A percentile compares a stretch with the other conserved stretches of the same genome.
Evolutionary conservation across 2,329 filamentous ascomycete species (phyloP).

Genomic region (Emericellopsis cladophorae): DNA sequence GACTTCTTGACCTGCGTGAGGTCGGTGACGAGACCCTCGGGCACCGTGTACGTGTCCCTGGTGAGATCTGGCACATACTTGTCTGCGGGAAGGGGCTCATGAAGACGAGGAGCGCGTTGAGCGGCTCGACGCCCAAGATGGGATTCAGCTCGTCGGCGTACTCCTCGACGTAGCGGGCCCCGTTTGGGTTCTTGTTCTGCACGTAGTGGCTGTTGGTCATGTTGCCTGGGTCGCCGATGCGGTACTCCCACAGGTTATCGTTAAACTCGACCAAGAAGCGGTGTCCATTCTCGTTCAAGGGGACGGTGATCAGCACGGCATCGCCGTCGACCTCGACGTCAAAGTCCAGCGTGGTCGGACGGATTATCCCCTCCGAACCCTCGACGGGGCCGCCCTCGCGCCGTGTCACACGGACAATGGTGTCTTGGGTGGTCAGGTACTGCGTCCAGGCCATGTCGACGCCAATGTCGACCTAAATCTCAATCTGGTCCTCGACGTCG

Average conservation of each 20-base stretch:
- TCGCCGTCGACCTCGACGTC: slow-evolving; percentile 7
- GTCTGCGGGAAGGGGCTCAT: slow-evolving; percentile 12
- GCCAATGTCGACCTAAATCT: slow-evolving; percentile 15
- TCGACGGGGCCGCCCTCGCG: slow-evolving; percentile 6
- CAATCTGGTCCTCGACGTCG: slow-evolving; percentile 13
- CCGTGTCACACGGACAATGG: slow-evolving; percentile 11
- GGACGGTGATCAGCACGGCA: slow-evolving; percentile 12
- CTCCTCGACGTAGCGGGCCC: slow-evolving; percentile 8
- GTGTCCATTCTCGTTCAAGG: slow-evolving; percentile 10
- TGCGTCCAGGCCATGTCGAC: slow-evolving; percentile 23
- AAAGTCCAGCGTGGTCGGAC: slow-evolving; percentile 12
- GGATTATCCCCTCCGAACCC: slow-evolving; percentile 12
- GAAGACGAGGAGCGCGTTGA: slow-evolving; percentile 16
- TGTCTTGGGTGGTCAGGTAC: slow-evolving; percentile 12
- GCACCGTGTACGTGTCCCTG: slow-evolving; percentile 2
- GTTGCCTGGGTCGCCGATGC: slow-evolving; percentile 4
- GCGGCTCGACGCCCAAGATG: slow-evolving; percentile 13
- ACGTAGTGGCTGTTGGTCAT: slow-evolving; percentile 4
- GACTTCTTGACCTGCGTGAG: slow-evolving; percentile 7
- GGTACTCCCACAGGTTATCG: slow-evolving; percentile 15
- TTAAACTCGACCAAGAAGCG: slow-evolving; percentile 19
- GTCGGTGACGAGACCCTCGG: slow-evolving; percentile 4
- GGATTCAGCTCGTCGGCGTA: slow-evolving; percentile 6
- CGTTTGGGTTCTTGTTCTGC: slow-evolving; percentile 7
- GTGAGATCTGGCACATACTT: slow-evolving; percentile 5